phyloP scores from a whole-genome alignment of 2,329 filamentous ascomycete species.

The Colletotrichum orbiculare region DNA sequence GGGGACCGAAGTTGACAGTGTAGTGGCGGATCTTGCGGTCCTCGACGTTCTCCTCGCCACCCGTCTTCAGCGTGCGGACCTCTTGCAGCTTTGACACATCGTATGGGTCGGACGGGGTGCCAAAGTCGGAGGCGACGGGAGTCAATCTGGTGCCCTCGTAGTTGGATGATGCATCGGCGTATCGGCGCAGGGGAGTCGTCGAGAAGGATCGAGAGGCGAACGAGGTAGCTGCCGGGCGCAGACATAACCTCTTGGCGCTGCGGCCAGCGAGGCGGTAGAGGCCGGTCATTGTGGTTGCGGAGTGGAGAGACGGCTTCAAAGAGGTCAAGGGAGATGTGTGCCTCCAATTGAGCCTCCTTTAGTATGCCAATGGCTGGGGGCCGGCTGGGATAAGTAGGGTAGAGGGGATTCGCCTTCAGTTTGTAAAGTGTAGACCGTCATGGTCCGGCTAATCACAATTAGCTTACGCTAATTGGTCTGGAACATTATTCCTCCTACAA shows the following conservation, averaged over 20 bases:
- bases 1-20: conserved; percentile 98
- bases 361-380: conserved; percentile 36
- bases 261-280: conserved; percentile 79
- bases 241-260: conserved; percentile 75
- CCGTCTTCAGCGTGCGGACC: conserved; percentile 54
- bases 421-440: conserved; percentile 34
- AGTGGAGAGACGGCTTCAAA: conserved; percentile 44
- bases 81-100: conserved; percentile 56
- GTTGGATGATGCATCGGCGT: conserved; percentile 64
- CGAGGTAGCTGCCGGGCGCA: conserved; percentile 54
- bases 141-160: conserved; percentile 71
- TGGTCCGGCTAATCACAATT: conserved; percentile 29
- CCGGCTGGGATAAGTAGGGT: conserved; percentile 29
- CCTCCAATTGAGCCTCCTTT: conserved; percentile 39
- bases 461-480: conserved; percentile 32
- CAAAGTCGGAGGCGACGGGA: conserved; percentile 74
- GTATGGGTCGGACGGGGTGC: conserved; percentile 60
- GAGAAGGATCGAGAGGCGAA: conserved; percentile 70
- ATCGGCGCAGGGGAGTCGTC: conserved; percentile 70
- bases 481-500: conserved; percentile 3
- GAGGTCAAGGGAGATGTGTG: conserved; percentile 38
- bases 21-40: conserved; percentile 96
- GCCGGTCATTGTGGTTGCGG: conserved; percentile 70
- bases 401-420: conserved; percentile 36
- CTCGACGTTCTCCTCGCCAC: conserved; percentile 59